Evolutionary conservation across 2,329 filamentous ascomycete species (phyloP).

Genomic region (Exophiala bonariae): DNA sequence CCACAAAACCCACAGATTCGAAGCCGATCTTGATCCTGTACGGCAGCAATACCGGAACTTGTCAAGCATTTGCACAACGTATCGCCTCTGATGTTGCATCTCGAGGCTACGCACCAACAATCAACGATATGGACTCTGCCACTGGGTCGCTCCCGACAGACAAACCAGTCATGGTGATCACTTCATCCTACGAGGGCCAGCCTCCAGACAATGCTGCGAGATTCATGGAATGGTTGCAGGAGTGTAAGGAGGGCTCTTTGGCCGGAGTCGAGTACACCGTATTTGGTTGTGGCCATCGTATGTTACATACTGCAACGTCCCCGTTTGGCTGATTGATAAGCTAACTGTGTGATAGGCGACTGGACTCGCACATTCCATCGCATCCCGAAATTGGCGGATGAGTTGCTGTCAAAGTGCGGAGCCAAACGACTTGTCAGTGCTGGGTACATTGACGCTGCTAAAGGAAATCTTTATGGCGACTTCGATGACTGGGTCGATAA

Average conservation of each 20-base stretch:
- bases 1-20: not conserved
- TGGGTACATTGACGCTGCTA: conserved; percentile 60
- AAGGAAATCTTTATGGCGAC: conserved; percentile 65
- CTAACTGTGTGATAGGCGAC: conserved; percentile 26
- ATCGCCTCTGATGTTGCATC: conserved; percentile 44
- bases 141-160: conserved; percentile 60
- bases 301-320: not conserved
- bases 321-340: not conserved
- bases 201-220: conserved; percentile 70
- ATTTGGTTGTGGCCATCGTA: conserved; percentile 65
- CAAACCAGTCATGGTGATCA: conserved; percentile 65
- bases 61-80: conserved; percentile 66
- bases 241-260: conserved; percentile 51
- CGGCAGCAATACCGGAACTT: conserved; percentile 73
- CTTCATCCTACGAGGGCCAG: conserved; percentile 72
- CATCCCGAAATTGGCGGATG: conserved; percentile 63
- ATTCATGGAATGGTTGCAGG: conserved; percentile 68
- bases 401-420: conserved; percentile 51
- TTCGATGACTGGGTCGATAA: conserved; percentile 69
- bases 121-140: conserved; percentile 62
- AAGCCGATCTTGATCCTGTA: conserved; percentile 63
- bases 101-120: conserved; percentile 52
- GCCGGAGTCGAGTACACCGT: conserved; percentile 63
- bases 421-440: conserved; percentile 50
- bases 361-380: conserved; percentile 63